These are phyloP conservation scores for Paecilomyces dactylethromorphus DNA, from an alignment of 2,329 filamentous ascomycete species.

Conservation along the genomic window DNA sequence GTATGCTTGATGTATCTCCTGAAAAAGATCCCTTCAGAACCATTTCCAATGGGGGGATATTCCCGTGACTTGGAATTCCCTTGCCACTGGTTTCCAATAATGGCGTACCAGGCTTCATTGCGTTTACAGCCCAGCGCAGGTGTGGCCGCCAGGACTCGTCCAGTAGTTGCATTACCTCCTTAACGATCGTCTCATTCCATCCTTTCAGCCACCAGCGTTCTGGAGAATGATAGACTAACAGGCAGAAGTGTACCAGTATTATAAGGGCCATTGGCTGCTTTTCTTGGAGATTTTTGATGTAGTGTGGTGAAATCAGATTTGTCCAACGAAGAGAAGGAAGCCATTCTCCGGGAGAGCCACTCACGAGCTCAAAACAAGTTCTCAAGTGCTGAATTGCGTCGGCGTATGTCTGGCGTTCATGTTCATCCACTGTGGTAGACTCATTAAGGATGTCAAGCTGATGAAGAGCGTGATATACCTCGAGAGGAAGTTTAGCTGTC, in stretches of 20 bases:
- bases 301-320: conserved; percentile 1
- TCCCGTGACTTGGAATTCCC: neutral
- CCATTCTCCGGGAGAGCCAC: conserved; percentile 1
- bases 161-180: conserved; percentile 1
- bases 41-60: neutral
- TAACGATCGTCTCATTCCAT: conserved; percentile 4
- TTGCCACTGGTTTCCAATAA: neutral
- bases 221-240: conserved; percentile 1
- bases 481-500: neutral
- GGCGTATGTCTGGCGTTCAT: conserved; percentile 1
- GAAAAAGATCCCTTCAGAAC: neutral
- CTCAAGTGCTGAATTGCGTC: conserved; percentile 2
- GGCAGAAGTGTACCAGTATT: conserved; percentile 4
- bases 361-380: neutral
- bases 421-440: neutral
- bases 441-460: conserved; percentile 3
- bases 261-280: conserved; percentile 3
- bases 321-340: conserved; percentile 3
- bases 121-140: neutral
- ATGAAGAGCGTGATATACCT: conserved; percentile 1
- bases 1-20: neutral
- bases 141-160: conserved; percentile 3
- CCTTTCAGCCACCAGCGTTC: conserved; percentile 6
- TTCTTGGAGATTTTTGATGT: neutral
- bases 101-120: neutral